A percentile compares a stretch with the other conserved stretches of the same genome.
Conservation (phyloP, 2,329 filamentous ascomycete genomes). For the Pleurostoma richardsiae region DNA sequence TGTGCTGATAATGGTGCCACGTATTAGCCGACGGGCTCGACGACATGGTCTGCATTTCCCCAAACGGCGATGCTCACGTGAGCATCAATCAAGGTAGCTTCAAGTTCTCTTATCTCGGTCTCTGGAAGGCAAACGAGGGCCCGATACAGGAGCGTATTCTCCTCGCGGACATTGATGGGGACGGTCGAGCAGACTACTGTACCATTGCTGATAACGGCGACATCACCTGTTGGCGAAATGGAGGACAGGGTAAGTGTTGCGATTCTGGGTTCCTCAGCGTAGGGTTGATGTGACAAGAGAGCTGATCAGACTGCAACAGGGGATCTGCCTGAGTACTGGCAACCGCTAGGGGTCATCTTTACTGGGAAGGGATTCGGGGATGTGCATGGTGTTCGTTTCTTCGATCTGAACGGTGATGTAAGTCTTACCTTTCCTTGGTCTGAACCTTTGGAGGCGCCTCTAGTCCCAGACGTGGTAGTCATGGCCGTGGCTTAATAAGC, state of each 20-base stretch:
- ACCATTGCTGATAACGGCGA: neutral
- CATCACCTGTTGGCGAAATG: neutral
- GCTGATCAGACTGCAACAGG: no score
- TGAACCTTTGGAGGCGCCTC: neutral
- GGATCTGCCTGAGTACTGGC: neutral
- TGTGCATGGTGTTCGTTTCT: neutral
- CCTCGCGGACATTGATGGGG: neutral
- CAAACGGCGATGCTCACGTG: neutral
- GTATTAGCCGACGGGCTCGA: neutral
- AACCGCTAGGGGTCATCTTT: neutral
- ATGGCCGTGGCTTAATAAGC: no score
- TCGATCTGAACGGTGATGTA: neutral
- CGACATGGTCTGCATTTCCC: neutral
- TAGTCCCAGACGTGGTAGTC: neutral
- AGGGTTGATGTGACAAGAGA: no score
- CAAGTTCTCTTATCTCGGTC: neutral
- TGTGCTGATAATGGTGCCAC: neutral
- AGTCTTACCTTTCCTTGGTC: neutral
- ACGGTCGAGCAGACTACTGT: neutral
- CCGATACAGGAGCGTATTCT: neutral
- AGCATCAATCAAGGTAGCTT: neutral
- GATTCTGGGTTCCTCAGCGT: no score
- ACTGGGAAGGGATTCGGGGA: neutral
- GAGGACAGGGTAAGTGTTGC: neutral
- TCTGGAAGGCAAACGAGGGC: neutral